phyloP scores from a whole-genome alignment of 306 rosid genomes.

The Lotus japonicus region DNA sequence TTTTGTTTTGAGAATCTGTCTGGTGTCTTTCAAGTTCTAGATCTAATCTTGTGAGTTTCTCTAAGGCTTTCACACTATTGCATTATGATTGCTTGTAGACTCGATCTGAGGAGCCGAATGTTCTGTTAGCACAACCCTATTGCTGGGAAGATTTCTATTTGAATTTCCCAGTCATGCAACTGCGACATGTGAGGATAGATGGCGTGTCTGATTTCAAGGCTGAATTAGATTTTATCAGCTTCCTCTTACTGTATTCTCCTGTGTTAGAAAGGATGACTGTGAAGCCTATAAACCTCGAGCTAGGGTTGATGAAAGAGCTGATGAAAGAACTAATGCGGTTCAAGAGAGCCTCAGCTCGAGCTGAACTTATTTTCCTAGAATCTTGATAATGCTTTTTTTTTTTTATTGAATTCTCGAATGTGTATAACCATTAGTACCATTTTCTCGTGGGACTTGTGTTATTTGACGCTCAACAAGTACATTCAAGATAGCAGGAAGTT shows the following conservation, averaged over 20 bases:
- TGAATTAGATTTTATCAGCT: conserved; percentile 47
- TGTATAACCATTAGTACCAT: background rate
- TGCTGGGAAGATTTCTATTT: conserved; percentile 25
- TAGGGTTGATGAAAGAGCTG: conserved; percentile 12
- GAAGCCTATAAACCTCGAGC: conserved; percentile 30
- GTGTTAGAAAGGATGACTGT: conserved; percentile 51
- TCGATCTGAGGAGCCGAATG: conserved; percentile 29
- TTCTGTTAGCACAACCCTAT: background rate
- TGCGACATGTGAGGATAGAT: conserved; percentile 40
- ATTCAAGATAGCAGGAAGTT: background rate
- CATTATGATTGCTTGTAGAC: conserved; percentile 25
- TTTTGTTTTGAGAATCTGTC: background rate
- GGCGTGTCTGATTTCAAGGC: conserved; percentile 32
- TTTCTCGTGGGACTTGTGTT: background rate
- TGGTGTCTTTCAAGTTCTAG: background rate
- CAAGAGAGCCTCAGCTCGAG: conserved; percentile 42
- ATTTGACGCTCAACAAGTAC: background rate
- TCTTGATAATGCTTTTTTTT: conserved; percentile 11
- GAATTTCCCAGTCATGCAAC: conserved; percentile 17
- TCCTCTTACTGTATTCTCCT: conserved; percentile 42
- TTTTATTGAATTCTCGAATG: background rate
- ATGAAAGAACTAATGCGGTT: conserved; percentile 41
- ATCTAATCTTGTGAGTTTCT: background rate
- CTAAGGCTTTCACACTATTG: background rate
- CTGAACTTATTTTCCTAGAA: conserved; percentile 48